Conservation (phyloP, 2,329 filamentous ascomycete species). For the Colletotrichum falcatum region DNA sequence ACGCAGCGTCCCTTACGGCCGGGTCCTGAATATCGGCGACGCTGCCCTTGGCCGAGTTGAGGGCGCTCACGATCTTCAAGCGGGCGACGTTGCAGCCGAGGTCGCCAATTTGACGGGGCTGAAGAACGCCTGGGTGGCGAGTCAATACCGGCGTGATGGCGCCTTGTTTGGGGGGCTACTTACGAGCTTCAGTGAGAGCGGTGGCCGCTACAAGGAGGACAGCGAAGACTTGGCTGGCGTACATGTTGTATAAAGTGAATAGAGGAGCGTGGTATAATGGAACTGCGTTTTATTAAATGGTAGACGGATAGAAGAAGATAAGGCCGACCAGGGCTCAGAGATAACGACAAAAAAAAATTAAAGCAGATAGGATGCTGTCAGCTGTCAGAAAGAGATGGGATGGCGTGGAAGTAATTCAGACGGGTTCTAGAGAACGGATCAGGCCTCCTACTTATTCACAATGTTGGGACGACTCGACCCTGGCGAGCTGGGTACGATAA, state of each 20-base stretch:
- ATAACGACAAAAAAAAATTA: not conserved
- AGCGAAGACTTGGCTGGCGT: not conserved
- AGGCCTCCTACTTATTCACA: not conserved
- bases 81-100: not conserved
- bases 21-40: not conserved
- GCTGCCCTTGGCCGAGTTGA: not conserved
- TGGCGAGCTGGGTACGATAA: not conserved
- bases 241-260: not conserved
- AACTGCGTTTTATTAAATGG: too few relatives aligned
- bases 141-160: not conserved
- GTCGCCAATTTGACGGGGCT: not conserved
- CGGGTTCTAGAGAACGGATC: not conserved
- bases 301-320: not conserved
- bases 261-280: not conserved
- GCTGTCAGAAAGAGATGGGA: not conserved
- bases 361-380: not conserved
- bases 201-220: conserved; percentile 1
- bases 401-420: not conserved
- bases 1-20: not conserved
- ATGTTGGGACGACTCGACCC: not conserved
- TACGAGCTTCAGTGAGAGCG: not conserved
- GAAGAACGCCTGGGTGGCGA: not conserved
- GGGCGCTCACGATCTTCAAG: not conserved
- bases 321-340: not conserved
- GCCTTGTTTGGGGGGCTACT: not conserved